Conservation (phyloP, 768 basidiomycete species). For the Boletus reticulatus region DNA sequence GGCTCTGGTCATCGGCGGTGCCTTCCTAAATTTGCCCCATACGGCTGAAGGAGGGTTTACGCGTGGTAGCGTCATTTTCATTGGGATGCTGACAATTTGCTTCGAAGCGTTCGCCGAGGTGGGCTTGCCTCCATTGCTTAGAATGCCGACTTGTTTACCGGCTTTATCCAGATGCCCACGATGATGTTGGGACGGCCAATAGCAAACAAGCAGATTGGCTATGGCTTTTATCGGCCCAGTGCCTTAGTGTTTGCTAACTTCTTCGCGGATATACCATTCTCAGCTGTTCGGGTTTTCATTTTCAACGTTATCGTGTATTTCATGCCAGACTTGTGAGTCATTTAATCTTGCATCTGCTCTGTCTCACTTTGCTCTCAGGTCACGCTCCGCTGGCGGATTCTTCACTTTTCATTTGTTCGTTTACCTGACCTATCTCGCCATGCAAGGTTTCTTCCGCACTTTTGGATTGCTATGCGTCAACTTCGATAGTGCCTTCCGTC, state of each 20-base stretch:
- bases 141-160: not conserved
- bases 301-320: constrained; percentile 71
- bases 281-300: constrained; percentile 52
- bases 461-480: constrained; percentile 57
- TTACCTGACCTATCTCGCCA: constrained; percentile 61
- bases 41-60: constrained; percentile 85
- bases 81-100: constrained; percentile 61
- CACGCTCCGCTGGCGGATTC: constrained; percentile 40
- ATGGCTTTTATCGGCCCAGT: constrained; percentile 65
- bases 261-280: constrained; percentile 68
- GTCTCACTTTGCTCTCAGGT: constrained; percentile 14
- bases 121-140: constrained; percentile 17
- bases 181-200: constrained; percentile 84
- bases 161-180: constrained; percentile 50
- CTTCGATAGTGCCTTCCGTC: constrained; percentile 53
- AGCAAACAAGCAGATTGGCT: constrained; percentile 63
- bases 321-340: constrained; percentile 50
- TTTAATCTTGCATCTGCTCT: constrained; percentile 23
- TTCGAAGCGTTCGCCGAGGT: constrained; percentile 75
- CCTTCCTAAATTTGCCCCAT: constrained; percentile 69
- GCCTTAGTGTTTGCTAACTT: constrained; percentile 66
- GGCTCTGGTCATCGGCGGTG: constrained; percentile 66
- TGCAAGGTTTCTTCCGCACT: constrained; percentile 85
- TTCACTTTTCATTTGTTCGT: constrained; percentile 65
- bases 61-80: constrained; percentile 79